These are phyloP conservation scores for Arthroderma uncinatum DNA, from an alignment of 2,329 filamentous ascomycete species.

Conservation along the genomic window DNA sequence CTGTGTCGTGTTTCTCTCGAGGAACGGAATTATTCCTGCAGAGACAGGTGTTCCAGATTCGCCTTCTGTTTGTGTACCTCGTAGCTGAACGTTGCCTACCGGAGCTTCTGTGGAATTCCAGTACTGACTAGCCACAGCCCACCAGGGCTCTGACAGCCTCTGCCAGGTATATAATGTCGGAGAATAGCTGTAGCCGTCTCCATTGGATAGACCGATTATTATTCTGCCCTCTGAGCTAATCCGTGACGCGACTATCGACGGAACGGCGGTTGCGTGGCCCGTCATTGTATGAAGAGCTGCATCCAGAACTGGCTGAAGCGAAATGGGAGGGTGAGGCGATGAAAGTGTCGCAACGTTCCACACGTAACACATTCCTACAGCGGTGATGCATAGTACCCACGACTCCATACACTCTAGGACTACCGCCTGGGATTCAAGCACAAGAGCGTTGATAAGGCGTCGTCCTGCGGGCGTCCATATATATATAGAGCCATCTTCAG, in stretches of 20 bases:
- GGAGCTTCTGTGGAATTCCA: conserved; percentile 97
- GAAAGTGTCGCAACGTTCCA: conserved; percentile 82
- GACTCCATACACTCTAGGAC: conserved; percentile 82
- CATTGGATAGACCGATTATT: conserved; percentile 83
- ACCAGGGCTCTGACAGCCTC: conserved; percentile 92
- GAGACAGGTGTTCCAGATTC: conserved; percentile 53
- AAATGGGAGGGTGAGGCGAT: conserved; percentile 80
- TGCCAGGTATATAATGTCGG: conserved; percentile 84
- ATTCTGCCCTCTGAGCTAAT: conserved; percentile 80
- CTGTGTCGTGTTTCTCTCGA: conserved; percentile 89
- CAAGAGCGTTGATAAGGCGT: conserved; percentile 68
- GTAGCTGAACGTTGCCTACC: conserved; percentile 66
- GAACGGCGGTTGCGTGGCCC: conserved; percentile 64
- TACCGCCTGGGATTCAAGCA: conserved; percentile 85
- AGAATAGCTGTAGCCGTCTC: conserved; percentile 86
- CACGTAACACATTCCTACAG: conserved; percentile 78
- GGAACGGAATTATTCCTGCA: conserved; percentile 80
- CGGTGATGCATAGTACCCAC: conserved; percentile 82
- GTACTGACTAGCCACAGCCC: conserved; percentile 94
- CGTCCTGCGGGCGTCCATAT: conserved; percentile 88
- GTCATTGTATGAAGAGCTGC: conserved; percentile 70
- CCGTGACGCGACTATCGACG: conserved; percentile 80
- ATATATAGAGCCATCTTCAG: conserved; percentile 83
- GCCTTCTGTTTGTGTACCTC: conserved; percentile 50
- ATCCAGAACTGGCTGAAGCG: conserved; percentile 77